These are phyloP conservation scores for Suhomyces pyralidae DNA, from an alignment of 805 yeast species.

Conservation along the genomic window DNA sequence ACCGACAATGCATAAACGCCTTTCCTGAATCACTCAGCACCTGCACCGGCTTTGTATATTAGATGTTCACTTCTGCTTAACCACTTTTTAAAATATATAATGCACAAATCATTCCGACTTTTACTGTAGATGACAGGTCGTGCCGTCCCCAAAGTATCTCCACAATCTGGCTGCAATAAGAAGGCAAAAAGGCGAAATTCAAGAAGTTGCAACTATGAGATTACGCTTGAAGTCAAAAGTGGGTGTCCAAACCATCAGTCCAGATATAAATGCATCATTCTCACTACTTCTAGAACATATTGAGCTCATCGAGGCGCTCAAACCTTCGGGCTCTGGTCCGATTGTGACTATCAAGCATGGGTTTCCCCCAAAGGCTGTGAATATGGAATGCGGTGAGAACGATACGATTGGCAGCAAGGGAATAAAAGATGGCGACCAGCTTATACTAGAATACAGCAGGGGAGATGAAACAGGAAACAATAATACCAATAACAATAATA, in stretches of 20 bases:
- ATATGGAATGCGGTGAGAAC: constrained; percentile 16
- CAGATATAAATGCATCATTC: constrained; percentile 1
- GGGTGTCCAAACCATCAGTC: constrained; percentile 4
- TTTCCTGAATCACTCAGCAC: not conserved
- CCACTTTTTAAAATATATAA: not conserved
- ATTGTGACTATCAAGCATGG: constrained; percentile 44
- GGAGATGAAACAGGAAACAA: not conserved
- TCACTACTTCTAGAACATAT: constrained; percentile 4
- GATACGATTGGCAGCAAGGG: constrained; percentile 39
- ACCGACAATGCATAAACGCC: not conserved
- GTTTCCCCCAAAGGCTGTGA: constrained; percentile 56
- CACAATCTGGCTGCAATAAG: not conserved
- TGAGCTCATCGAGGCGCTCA: constrained; percentile 10
- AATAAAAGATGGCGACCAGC: constrained; percentile 57
- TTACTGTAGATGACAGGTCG: not conserved
- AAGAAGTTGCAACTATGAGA: constrained; percentile 6
- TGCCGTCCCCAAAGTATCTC: not conserved
- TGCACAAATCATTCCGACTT: not conserved
- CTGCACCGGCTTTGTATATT: not conserved
- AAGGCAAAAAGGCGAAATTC: not conserved
- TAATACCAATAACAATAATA: not conserved
- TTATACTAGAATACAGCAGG: constrained; percentile 34
- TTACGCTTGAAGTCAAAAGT: constrained; percentile 9
- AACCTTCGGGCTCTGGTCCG: not conserved
- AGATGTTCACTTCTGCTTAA: not conserved